These are phyloP conservation scores for Alternaria conjuncta DNA, from an alignment of 2,329 filamentous ascomycete species.

Conservation along the genomic window DNA sequence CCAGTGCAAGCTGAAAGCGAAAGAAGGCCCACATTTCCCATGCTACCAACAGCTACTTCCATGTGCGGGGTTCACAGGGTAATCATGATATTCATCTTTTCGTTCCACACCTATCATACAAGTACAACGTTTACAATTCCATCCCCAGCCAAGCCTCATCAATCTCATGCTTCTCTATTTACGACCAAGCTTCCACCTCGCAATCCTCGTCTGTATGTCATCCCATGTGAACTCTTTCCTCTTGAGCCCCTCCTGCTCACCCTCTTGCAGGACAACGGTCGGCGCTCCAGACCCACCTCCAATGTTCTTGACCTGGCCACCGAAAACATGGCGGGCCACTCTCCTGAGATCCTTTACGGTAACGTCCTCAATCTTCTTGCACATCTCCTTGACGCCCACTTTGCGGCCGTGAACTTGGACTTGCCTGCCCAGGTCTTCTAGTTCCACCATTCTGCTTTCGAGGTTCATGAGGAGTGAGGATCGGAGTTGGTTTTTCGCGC, in stretches of 20 bases:
- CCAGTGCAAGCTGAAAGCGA: not conserved
- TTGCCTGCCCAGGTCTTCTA: conserved; percentile 92
- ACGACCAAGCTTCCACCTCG: conserved; percentile 80
- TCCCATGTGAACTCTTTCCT: conserved; percentile 78
- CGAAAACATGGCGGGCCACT: conserved; percentile 79
- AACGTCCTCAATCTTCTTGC: conserved; percentile 79
- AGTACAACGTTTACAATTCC: not conserved
- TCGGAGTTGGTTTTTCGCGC: conserved; percentile 96
- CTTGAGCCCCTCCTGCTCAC: conserved; percentile 73
- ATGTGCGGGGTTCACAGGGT: not conserved
- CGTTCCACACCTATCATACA: not conserved
- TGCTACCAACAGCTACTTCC: not conserved
- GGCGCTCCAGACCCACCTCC: conserved; percentile 85
- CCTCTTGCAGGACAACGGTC: conserved; percentile 94
- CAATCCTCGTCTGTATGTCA: conserved; percentile 86
- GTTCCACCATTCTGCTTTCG: conserved; percentile 94
- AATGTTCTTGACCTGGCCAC: conserved; percentile 75
- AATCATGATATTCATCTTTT: not conserved
- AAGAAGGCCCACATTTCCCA: not conserved
- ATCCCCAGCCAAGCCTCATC: not conserved
- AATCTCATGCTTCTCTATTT: conserved; percentile 42
- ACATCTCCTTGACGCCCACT: conserved; percentile 93
- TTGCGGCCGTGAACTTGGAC: conserved; percentile 97
- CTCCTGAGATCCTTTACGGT: conserved; percentile 80
- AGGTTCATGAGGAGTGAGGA: conserved; percentile 95